Evolutionary conservation across 768 basidiomycete species (phyloP), one percentile per base, ranked within the genome.

Genomic region (Serendipita sp.): DNA sequence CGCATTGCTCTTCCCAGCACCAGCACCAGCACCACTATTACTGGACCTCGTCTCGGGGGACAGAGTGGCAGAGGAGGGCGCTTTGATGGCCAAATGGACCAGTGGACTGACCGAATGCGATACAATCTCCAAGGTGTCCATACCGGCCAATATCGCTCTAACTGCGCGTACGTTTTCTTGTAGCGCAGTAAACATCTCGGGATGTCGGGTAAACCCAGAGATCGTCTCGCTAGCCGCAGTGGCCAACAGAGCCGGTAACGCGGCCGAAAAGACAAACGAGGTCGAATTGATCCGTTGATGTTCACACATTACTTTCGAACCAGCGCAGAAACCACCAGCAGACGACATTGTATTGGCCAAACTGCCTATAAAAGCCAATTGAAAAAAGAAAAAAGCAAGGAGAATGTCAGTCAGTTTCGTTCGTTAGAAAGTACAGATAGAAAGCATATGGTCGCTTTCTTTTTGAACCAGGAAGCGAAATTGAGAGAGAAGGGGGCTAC

Each of bases 211-310:
- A 62, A 98, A 78, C 68, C 88, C 83, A 70, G 84, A 82, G 74
- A 97, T 88, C 3, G 85, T 91, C 70, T 91, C 86, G 0, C 90
- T 93, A 1, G 85, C 90, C 68, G 86, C 84, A 68, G 92, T 92
- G 18, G 91, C 85, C 44, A 98, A 84, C 47, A 94, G 80, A 2
- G 91, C 83, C 0, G 96, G 96, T 77, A 95, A 85, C 2, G 95
- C 85, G 16, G 96, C 96, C 1, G 95, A 96, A 78, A 92, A 99
- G 66, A 99, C 92, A 73, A 91, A 95, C 0, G 92, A 85, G 2
- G 91, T 85, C 15, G 90, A 91, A 72, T 98, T 98, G 81, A 95
- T 96, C 52, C 92, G 92, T 83, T 93, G 95, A 71, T 99, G 95
- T 67, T 90, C 83, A 28, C 91, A 83, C 35, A 96, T 89, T 45